Evolutionary conservation across 2,329 filamentous ascomycete genomes (phyloP), one percentile per base, ranked within the genome.

Genomic region (Neospermospora avenae): DNA sequence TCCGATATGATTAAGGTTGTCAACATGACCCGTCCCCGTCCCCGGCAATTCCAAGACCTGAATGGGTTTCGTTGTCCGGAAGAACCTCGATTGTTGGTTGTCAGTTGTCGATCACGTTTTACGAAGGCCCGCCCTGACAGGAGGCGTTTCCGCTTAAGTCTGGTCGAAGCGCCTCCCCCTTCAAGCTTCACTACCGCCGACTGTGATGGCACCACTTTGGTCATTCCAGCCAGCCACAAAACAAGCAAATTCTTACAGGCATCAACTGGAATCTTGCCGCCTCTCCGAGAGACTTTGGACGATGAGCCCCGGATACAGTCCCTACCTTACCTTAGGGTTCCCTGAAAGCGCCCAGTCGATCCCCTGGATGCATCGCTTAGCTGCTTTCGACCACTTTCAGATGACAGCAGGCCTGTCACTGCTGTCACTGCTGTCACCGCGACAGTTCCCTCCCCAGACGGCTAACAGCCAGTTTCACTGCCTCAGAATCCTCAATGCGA

Each of bases 381-480:
- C 65, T 58, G 3, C 61, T 61, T 66, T 46, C n/a, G 13, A 16
- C 41, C 39, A 31, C 24, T 18, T 48, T 57, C 55, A 49, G 55
- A 57, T 57, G 55, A 44, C 44, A 57, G 34, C 22, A 11, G 31
- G 16, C 28, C n/a, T 35, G 39, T 45, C 28, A 31, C 28, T 31
- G 28, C 1, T 39, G 22, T 42, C 39, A 24, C 7, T 51, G 45
- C 55, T 35, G 37, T 18, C 45, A 39, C 55, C 34, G 35, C 35
- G 55, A 55, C 53, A 35, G 39, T 39, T 55, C 24, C 53, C 20
- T 51, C 55, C 55, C 69, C 64, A 65, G 67, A 66, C 65, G 65
- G 60, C 63, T 70, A 67, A 70, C 54, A 44, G 68, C 66, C 59
- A 66, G 70, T 71, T 71, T 71, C 70, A 71, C 39, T 46, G 44